Percentiles rank a stretch among this genome's conserved stretches.
Evolutionary conservation across 805 yeast genomes (phyloP).

Genomic region (Ogataea nakhonphanomensis): DNA sequence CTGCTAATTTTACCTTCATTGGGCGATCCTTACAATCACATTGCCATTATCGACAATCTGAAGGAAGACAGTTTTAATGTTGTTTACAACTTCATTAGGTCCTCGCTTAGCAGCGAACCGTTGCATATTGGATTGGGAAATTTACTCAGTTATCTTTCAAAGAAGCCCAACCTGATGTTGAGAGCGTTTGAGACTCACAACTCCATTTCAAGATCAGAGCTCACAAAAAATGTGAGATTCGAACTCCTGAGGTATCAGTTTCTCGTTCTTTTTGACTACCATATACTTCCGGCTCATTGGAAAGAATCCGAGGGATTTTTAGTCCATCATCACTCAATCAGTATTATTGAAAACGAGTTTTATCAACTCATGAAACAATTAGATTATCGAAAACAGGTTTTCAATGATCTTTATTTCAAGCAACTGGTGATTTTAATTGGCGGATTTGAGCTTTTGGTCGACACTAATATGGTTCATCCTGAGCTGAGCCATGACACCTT

Average conservation of each 20-base stretch:
- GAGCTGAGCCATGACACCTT: slow-evolving; percentile 24
- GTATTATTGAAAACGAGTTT: slow-evolving; percentile 32
- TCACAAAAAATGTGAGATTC: slow-evolving; percentile 34
- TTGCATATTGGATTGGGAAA: slow-evolving; percentile 46
- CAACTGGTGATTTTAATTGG: slow-evolving; percentile 37
- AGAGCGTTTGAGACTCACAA: slow-evolving; percentile 28
- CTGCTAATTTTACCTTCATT: slow-evolving; percentile 59
- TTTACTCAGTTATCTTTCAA: slow-evolving; percentile 37
- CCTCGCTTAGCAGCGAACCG: slow-evolving; percentile 52
- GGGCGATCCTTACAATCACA: slow-evolving; percentile 63
- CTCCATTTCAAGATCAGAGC: slow-evolving; percentile 22
- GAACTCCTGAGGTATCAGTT: slow-evolving; percentile 33
- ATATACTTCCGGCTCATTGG: slow-evolving; percentile 43
- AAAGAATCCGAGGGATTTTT: slow-evolving; percentile 27
- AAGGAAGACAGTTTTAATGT: slow-evolving; percentile 46
- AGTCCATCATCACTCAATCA: slow-evolving; percentile 30
- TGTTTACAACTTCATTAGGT: slow-evolving; percentile 52
- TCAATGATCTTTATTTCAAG: slow-evolving; percentile 35
- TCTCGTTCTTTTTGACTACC: slow-evolving; percentile 32
- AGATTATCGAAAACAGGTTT: slow-evolving; percentile 33
- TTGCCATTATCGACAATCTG: slow-evolving; percentile 53
- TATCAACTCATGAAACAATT: slow-evolving; percentile 25
- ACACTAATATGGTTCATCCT: slow-evolving; percentile 22
- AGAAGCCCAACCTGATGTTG: slow-evolving; percentile 31
- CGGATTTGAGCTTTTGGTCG: slow-evolving; percentile 35